Evolutionary conservation across 495 filamentous ascomycete genomes (phyloP), one percentile per base, ranked within the genome.

Genomic region (Letharia columbiana): DNA sequence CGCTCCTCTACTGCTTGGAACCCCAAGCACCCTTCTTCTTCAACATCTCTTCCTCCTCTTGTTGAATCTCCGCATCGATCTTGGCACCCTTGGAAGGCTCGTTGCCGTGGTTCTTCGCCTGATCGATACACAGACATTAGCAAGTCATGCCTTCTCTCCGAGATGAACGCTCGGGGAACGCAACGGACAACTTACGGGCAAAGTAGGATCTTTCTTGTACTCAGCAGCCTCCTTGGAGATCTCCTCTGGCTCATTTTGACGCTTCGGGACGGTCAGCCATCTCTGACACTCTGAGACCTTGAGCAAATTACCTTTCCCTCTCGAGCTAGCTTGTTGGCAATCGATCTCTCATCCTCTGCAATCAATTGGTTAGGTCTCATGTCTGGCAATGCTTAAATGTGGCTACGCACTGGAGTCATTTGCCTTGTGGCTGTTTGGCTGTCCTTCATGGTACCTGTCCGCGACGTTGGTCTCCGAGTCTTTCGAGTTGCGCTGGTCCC

Each of bases 291-390:
- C 11, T 28, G 33, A 37, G 52, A 10, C 6, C 6, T 62, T 13
- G 31, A 28, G n/a, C 52, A 11, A 56, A 60, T 37, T 69, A 79
- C 77, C 78, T 83, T 73, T 68, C 78, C 74, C 70, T 89, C 87
- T 13, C 84, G 81, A 11, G 80, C 88, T 39, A 91, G 80, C 71
- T 84, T 87, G 80, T 92, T 91, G 68, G 86, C 87, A 69, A 95
- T 92, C 40, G 88, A 83, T 69, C 91, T 82, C 71, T 90, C 76
- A 72, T 93, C 90, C 83, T 95, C 87, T 91, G 63, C 10, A 23
- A 28, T 33, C 54, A 17, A 10, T 15, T n/a, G 3, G 3, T 35
- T 47, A 31, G 56, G 7, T 63, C 39, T 66, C 9, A 31, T 54
- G 23, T 28, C 71, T 57, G 4, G 2, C 15, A 20, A 20, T 56